phyloP scores from a whole-genome alignment of 2,329 filamentous ascomycete genomes.

The Aspergillus quadrilineatus region DNA sequence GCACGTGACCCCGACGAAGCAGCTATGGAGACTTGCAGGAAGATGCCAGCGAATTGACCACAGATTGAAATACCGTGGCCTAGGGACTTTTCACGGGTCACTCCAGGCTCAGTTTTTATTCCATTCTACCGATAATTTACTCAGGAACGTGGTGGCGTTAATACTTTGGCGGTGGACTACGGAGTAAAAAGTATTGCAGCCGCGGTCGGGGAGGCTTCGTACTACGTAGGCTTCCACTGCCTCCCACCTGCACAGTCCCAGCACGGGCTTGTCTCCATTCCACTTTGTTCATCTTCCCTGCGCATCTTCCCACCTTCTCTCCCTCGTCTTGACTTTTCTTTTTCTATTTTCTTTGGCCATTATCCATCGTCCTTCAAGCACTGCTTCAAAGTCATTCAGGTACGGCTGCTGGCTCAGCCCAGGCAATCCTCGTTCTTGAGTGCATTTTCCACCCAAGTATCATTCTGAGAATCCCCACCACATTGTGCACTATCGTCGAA shows the following conservation, averaged over 20 bases:
- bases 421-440: neutral
- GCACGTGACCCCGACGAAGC: neutral
- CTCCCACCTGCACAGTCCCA: neutral
- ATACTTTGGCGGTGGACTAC: constrained; percentile 5
- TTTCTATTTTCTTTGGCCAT: constrained; percentile 14
- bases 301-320: constrained; percentile 9
- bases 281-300: constrained; percentile 12
- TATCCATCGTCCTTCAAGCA: neutral
- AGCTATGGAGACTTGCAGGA: neutral
- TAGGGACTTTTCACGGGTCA: neutral
- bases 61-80: neutral
- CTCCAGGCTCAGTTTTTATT: neutral
- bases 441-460: constrained; percentile 6
- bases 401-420: constrained; percentile 23
- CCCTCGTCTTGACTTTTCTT: constrained; percentile 1
- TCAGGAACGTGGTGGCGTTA: constrained; percentile 4
- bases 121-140: neutral
- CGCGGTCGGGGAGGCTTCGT: constrained; percentile 20
- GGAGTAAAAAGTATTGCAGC: constrained; percentile 5
- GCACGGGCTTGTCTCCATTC: constrained; percentile 11
- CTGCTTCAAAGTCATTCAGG: neutral
- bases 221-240: neutral
- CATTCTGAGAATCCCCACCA: constrained; percentile 3
- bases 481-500: constrained; percentile 9
- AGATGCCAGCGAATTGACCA: neutral